A percentile compares a stretch with the other conserved stretches of the same genome.
Evolutionary conservation across 1,284 basidiomycete species (phyloP).

Genomic region (Retiboletus flavoniger): DNA sequence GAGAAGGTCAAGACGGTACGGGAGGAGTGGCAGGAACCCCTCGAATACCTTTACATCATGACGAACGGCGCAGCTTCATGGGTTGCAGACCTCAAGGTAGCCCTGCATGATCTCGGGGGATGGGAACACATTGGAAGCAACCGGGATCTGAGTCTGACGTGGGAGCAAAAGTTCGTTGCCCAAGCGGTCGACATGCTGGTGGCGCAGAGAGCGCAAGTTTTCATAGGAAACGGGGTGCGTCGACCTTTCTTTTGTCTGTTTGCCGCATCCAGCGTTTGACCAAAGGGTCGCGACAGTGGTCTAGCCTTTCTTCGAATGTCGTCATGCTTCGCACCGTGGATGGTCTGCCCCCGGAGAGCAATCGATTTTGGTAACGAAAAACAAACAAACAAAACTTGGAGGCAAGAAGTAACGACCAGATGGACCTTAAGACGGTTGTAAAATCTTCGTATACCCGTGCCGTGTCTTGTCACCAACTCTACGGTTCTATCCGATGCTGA

Average conservation of each 20-base stretch:
- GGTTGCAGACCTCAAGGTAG: constrained; percentile 44
- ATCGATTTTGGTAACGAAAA: constrained; percentile 32
- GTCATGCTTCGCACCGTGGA: constrained; percentile 46
- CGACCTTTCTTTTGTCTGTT: neutral
- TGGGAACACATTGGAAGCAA: constrained; percentile 32
- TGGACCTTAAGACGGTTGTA: neutral
- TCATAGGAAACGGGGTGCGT: constrained; percentile 45
- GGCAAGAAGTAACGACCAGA: neutral
- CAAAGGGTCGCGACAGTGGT: constrained; percentile 41
- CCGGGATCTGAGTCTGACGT: constrained; percentile 37
- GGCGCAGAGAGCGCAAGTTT: constrained; percentile 41
- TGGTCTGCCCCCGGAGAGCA: constrained; percentile 14
- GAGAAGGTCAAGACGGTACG: constrained; percentile 29
- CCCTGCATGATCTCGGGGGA: constrained; percentile 34
- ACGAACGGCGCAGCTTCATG: constrained; percentile 51
- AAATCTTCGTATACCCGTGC: neutral
- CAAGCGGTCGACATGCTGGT: constrained; percentile 47
- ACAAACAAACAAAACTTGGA: neutral
- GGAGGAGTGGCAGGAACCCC: constrained; percentile 23
- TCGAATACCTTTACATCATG: constrained; percentile 48
- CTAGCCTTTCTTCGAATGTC: constrained; percentile 52
- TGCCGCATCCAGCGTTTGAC: neutral
- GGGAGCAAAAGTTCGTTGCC: constrained; percentile 40
- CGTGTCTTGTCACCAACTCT: neutral
- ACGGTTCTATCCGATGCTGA: neutral